These are phyloP conservation scores for Penicillium sp. DNA, from an alignment of 2,329 filamentous ascomycete species.

Conservation along the genomic window DNA sequence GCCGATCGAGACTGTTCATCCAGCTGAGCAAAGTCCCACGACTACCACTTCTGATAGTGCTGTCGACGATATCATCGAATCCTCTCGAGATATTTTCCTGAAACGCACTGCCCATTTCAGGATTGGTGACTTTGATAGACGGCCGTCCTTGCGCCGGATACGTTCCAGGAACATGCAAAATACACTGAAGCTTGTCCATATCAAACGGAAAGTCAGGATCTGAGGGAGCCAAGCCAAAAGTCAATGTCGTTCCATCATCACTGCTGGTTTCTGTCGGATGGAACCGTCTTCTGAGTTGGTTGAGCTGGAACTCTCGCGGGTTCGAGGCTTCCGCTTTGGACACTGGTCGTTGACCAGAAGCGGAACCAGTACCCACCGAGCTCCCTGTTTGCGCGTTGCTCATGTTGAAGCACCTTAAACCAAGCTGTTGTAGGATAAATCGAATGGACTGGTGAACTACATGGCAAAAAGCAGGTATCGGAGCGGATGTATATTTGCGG, in stretches of 20 bases:
- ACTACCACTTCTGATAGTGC: conserved; percentile 34
- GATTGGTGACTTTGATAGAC: conserved; percentile 56
- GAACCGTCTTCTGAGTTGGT: conserved; percentile 62
- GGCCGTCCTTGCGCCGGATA: conserved; percentile 56
- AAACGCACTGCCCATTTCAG: conserved; percentile 62
- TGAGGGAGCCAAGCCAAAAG: conserved; percentile 60
- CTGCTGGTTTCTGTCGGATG: conserved; percentile 40
- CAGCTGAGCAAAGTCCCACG: conserved; percentile 53
- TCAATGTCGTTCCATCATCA: conserved; percentile 49
- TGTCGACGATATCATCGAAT: conserved; percentile 56
- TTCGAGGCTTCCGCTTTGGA: conserved; percentile 57
- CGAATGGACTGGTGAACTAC: no score
- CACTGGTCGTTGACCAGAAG: no score
- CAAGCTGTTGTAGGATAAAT: no score
- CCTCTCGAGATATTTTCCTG: conserved; percentile 68
- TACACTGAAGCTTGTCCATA: conserved; percentile 58
- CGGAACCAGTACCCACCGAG: no score
- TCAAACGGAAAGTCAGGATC: conserved; percentile 81
- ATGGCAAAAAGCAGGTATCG: no score
- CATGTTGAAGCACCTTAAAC: no score
- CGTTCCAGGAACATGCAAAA: conserved; percentile 54
- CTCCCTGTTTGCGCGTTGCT: no score
- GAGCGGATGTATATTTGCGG: no score
- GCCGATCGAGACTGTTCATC: conserved; percentile 62
- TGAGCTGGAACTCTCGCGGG: conserved; percentile 64